Evolutionary conservation across 352 stramenopile genomes (phyloP), one percentile per base, ranked within the genome.

Genomic region (Hyaloperonospora brassicae): DNA sequence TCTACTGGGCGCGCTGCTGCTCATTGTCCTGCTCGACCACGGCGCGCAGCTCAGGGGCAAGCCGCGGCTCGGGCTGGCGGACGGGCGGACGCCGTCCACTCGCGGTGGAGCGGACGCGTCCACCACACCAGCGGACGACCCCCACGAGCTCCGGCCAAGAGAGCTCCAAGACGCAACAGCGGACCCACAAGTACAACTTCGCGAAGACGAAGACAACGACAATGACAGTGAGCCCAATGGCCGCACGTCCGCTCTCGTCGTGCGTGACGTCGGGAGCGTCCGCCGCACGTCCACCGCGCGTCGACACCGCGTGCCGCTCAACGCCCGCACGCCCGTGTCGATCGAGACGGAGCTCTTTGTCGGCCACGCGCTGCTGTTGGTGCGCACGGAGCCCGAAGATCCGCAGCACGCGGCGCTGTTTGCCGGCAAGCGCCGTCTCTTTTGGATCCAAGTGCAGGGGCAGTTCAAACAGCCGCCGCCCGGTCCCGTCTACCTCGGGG

Each of bases 301-400:
- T 47, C 62, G 14, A 17, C 17, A 17, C 17, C 17, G 17, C 56
- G 7, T 91, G 34, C 49, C 62, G 14, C 70, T 90, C 62, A 93
- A 91, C 59, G 68, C 77, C 4, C 68, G 61, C 35, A 49, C 63
- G 24, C 80, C 83, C 9, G 64, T 91, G 13, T 45, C 68, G 11
- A 93, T 97, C 55, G 83, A 95, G 66, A 97, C 89, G 24, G 82
- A 92, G 7, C 77, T 95, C 47, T 96, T 95, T 51, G 50, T 52
- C 0, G 88, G 88, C 4, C 68, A 78, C 34, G 81, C 83, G 38
- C 63, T 88, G 22, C 95, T 97, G 34, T 64, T 97, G 21, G 70
- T 95, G 59, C 83, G 76, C 24, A 93, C 86, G 23, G 31, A 66
- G 38, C 83, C 85, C 0, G 60, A 79, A 27, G 68, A 86, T 38